Evolutionary conservation across 2,329 filamentous ascomycete species (phyloP), one percentile per base, ranked within the genome.

Genomic region (Colletotrichum somersetense): DNA sequence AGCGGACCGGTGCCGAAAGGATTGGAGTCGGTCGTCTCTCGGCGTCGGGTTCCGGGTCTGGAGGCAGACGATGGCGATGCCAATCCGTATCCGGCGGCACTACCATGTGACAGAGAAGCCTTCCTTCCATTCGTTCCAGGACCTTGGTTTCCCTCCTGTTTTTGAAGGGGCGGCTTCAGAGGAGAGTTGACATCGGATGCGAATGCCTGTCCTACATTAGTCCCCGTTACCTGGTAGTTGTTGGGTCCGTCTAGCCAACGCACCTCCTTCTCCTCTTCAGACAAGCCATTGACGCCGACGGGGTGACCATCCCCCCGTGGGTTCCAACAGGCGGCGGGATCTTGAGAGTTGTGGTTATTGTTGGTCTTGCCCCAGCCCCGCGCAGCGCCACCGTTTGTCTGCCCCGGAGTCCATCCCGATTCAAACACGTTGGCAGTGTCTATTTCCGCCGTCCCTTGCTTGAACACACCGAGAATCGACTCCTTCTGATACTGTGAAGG

Each of bases 321-420:
- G 78, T 97, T 93, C 96, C 96, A 99, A 81, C 95, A 98, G 53
- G 96, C 89, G 74, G 96, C 94, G n/a, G 95, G 93, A 56, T 96
- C 95, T 78, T 93, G 90, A 71, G 91, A 91, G 74, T 88, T 85
- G 74, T 94, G 92, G 71, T 88, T 88, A 75, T 98, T 95, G 71
- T 89, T 89, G 76, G 86, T 88, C 81, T 95, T 94, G 63, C 93
- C 93, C 94, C 94, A 97, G 66, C 89, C 88, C 80, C 91, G 82
- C 81, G 89, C 77, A 75, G 85, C 77, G 81, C 87, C 77, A 79
- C 91, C 91, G 76, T 94, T 95, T 52, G 90, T 84, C 62, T 91
- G 88, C 71, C 91, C 89, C 38, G 95, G 93, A 80, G 94, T 91
- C 95, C 95, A 98, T 73, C 91, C 91, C 67, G 90, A 87, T 76